Conservation (phyloP, 2,329 filamentous ascomycete species). For the Pyricularia sp. region DNA sequence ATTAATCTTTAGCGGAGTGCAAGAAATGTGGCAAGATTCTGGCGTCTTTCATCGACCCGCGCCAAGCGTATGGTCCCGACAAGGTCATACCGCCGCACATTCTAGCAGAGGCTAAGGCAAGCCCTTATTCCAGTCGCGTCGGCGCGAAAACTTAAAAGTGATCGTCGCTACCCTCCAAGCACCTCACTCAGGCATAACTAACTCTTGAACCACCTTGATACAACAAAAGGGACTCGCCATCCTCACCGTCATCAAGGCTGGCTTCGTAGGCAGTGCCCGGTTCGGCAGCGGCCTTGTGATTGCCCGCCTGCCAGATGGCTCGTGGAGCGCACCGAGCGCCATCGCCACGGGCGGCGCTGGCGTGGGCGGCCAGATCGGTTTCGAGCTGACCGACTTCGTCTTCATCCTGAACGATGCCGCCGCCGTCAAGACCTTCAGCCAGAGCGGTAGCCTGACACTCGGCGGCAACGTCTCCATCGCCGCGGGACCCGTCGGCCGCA, state of each 20-base stretch:
- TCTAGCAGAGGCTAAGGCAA: slow-evolving; percentile 82
- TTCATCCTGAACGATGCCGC: slow-evolving; percentile 92
- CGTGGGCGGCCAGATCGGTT: slow-evolving; percentile 78
- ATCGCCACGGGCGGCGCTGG: slow-evolving; percentile 75
- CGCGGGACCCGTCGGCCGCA: slow-evolving; percentile 85
- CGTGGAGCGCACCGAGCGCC: slow-evolving; percentile 74
- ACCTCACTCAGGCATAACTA: not conserved
- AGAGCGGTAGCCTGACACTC: slow-evolving; percentile 82
- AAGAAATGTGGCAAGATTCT: slow-evolving; percentile 96
- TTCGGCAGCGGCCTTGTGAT: slow-evolving; percentile 79
- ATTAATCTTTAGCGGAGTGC: slow-evolving; percentile 66
- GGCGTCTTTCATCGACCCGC: slow-evolving; percentile 86
- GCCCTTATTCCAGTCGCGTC: slow-evolving; percentile 6
- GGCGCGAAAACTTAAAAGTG: not conserved
- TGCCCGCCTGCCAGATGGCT: slow-evolving; percentile 65
- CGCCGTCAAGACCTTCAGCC: slow-evolving; percentile 89
- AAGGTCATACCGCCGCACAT: slow-evolving; percentile 92
- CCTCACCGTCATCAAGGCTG: slow-evolving; percentile 78
- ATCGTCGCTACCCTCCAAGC: not conserved
- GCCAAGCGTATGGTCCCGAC: slow-evolving; percentile 88
- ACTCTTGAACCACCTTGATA: not conserved
- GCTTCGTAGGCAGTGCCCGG: slow-evolving; percentile 73
- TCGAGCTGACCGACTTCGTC: slow-evolving; percentile 88
- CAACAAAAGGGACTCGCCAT: slow-evolving; percentile 64
- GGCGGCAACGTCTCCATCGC: slow-evolving; percentile 96